Evolutionary conservation across 2,329 filamentous ascomycete genomes (phyloP), one percentile per base, ranked within the genome.

Genomic region (Fusarium sp.): DNA sequence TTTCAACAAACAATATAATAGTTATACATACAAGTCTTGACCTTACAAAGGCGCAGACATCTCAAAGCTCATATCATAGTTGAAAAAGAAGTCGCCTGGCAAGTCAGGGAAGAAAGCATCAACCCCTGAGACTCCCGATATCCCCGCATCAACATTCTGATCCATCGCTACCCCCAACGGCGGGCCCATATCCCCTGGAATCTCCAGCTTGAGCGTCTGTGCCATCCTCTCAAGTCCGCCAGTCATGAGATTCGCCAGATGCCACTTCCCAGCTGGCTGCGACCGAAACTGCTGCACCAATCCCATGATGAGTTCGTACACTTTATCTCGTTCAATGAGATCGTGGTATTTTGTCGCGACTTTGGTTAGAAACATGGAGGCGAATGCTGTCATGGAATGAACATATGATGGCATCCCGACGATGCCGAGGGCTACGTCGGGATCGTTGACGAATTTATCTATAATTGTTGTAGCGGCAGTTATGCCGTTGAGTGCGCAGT

Each of bases 321-420:
- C 83, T 3, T 79, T 70, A 9, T 75, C 73, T 9, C 80, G 77
- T 11, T 85, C 80, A 31, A 85, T 80, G 10, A 84, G 81, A 28
- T 82, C 81, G 7, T 79, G 80, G 66, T 85, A 82, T 57, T 84
- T 85, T 35, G 81, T 80, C 3, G 84, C 81, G 3, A 87, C 78
- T 65, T 86, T 86, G 12, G 85, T 81, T 0, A 87, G 79, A 67
- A 88, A 87, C 69, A 86, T 84, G 62, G 84, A 86, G 2, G 86
- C 85, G 63, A 87, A 87, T 0, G 84, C 85, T 0, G 84, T 86
- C 86, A 87, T 88, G n/a, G 84, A 85, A 69, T 86, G 84, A 5
- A 86, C 80, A 47, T 87, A 87, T n/a, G 84, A 84, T 2, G 86
- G 86, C 75, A 87, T 85, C 6, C 86, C 84, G 73, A 68, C 70